Conservation (phyloP, 805 yeast genomes). For the Candida sphagnicola region DNA sequence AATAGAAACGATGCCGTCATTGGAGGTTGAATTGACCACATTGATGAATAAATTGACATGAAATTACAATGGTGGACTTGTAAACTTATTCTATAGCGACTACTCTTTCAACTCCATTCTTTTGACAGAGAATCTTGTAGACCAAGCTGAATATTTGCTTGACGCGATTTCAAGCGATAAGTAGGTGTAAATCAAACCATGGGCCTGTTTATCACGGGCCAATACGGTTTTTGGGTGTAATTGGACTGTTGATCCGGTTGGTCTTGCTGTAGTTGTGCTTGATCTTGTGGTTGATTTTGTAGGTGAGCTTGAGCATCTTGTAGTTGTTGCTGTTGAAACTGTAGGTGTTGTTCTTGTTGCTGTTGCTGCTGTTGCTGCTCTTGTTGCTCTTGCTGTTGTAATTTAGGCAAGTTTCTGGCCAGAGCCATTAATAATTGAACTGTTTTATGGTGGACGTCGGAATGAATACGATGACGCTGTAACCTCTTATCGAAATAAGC, state of each 20-base stretch:
- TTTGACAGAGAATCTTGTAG: no score
- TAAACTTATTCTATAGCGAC: no score
- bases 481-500: conserved; percentile 12
- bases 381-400: conserved; percentile 7
- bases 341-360: conserved; percentile 2
- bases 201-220: conserved; percentile 10
- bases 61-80: no score
- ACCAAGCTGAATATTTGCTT: no score
- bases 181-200: no score
- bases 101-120: no score
- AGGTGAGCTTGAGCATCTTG: no score
- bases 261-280: background rate
- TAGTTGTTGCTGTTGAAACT: conserved; percentile 8
- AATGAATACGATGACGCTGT: conserved; percentile 25
- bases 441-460: conserved; percentile 27
- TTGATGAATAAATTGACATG: no score
- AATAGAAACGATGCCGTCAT: no score
- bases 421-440: conserved; percentile 26
- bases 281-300: no score
- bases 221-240: conserved; percentile 13
- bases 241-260: background rate
- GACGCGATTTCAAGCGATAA: no score
- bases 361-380: background rate
- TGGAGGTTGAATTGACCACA: no score
- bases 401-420: conserved; percentile 2